phyloP scores from a whole-genome alignment of 2,329 filamentous ascomycete genomes.

The Colletotrichum kahawae region DNA sequence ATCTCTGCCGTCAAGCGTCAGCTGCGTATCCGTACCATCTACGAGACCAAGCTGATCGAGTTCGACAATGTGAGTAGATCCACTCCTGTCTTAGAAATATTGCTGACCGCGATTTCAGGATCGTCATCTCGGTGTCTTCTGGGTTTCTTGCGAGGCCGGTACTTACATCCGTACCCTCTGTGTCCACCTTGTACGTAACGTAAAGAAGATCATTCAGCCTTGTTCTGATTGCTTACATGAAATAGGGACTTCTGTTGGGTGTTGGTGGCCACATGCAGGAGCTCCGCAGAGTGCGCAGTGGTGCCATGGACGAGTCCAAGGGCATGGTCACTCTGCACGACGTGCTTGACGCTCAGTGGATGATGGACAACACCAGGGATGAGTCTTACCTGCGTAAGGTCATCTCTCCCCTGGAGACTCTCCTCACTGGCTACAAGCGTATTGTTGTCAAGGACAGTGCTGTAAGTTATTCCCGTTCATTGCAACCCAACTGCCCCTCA shows the following conservation, averaged over 20 bases:
- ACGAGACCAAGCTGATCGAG: slow-evolving; percentile 95
- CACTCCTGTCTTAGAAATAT: background rate
- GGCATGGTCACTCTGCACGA: slow-evolving; percentile 93
- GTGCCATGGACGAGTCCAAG: slow-evolving; percentile 92
- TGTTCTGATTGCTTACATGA: slow-evolving; percentile 5
- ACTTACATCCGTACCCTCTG: slow-evolving; percentile 99
- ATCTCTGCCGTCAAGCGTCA: slow-evolving; percentile 99
- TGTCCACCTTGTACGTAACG: slow-evolving; percentile 70
- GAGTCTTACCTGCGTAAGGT: slow-evolving; percentile 91
- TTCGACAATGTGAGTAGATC: slow-evolving; percentile 74
- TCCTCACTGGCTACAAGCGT: slow-evolving; percentile 93
- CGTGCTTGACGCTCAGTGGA: slow-evolving; percentile 94
- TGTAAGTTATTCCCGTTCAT: slow-evolving; percentile 3
- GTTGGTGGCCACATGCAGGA: slow-evolving; percentile 99
- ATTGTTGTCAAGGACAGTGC: slow-evolving; percentile 97
- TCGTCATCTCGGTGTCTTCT: slow-evolving; percentile 95
- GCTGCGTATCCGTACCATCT: slow-evolving; percentile 95
- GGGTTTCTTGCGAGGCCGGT: slow-evolving; percentile 98
- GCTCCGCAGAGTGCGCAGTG: slow-evolving; percentile 88
- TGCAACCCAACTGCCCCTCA: slow-evolving; percentile 1
- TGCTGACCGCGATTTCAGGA: slow-evolving; percentile 49
- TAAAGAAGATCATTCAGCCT: slow-evolving; percentile 44
- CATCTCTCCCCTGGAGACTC: slow-evolving; percentile 90
- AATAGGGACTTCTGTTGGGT: slow-evolving; percentile 66
- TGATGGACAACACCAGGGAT: slow-evolving; percentile 88